Base-by-base conservation (phyloP, 441 rosid species). In the Adansonia gregorii region DNA sequence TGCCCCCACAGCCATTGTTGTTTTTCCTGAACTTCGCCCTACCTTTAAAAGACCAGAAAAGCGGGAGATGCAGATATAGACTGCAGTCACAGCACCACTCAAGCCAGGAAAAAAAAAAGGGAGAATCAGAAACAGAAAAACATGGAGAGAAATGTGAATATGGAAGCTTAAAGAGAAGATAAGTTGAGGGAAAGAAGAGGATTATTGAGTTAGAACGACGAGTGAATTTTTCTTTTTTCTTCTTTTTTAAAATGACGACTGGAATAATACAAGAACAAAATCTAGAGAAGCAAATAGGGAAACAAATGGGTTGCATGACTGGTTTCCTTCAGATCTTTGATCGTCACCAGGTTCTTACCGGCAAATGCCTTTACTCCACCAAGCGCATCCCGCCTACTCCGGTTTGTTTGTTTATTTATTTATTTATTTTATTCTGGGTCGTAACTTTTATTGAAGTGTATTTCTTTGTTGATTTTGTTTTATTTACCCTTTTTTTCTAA, bases 251-350 rank as follows among this genome's bases (percentile, higher is more conserved):
- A 72, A 83, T 83, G 85, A 86, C 79, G 83, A 81, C 83, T n/a
- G 88, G 85, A 7, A 39, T 88, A 15, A 87, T 85, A 55, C 87
- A 83, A 70, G 93, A 90, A 35, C 82, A 82, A 83, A 85, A 81
- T 77, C 81, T 88, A 7, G 94, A 92, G 85, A 88, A 88, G 78
- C 89, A 87, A 58, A 79, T 87, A 51, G 82, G 85, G 63, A 84
- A 84, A 78, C 96, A 92, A 49, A 88, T 91, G 83, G 99, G 99
- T 0, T 95, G 99, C 92, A 92, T 95, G 97, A 84, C 98, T 61
- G 99, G 98, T 46, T 92, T 95, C 87, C 86, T 93, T 81, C 94
- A 93, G 85, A 93, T 95, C 84, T 93, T 95, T 79, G 99, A 95
- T 81, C 97, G 98, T 70, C 88, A 89, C 72, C 91, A 90, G 73